A percentile compares a stretch with the other conserved stretches of the same genome.
Evolutionary conservation across 192 early-diverging fungal genomes (phyloP).

Genomic region (Coemansia erecta): DNA sequence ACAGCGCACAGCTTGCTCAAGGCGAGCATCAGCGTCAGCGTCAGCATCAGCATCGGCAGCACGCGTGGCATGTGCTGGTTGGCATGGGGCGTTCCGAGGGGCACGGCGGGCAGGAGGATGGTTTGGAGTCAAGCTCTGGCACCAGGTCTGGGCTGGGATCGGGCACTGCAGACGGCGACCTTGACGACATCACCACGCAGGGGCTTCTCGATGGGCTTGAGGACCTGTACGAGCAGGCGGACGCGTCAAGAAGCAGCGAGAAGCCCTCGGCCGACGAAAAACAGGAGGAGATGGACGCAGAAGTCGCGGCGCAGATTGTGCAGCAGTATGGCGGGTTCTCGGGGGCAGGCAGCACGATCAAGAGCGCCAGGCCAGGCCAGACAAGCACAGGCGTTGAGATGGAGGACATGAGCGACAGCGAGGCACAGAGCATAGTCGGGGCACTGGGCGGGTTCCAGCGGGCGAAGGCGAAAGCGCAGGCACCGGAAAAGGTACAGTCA

Average conservation of each 20-base stretch:
- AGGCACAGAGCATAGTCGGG: constrained; percentile 21
- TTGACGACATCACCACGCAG: constrained; percentile 18
- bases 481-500: not conserved
- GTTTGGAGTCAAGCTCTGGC: not conserved
- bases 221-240: constrained; percentile 28
- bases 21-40: too few species aligned
- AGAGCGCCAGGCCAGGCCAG: not conserved
- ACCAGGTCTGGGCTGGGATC: not conserved
- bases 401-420: constrained; percentile 6
- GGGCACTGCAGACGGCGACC: not conserved
- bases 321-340: constrained; percentile 2
- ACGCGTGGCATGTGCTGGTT: constrained; percentile 10
- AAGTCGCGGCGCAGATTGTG: constrained; percentile 21
- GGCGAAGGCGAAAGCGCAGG: not conserved
- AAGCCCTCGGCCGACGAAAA: not conserved
- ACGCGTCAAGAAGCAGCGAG: not conserved
- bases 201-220: constrained; percentile 39
- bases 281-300: constrained; percentile 6
- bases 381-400: not conserved
- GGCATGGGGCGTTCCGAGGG: not conserved
- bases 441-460: constrained; percentile 30
- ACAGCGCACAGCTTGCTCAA: too few species aligned
- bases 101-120: too few species aligned
- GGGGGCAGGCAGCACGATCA: not conserved
- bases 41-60: not conserved